Evolutionary conservation across 441 rosid genomes (phyloP).

Genomic region (Euphorbia neoarborescens): DNA sequence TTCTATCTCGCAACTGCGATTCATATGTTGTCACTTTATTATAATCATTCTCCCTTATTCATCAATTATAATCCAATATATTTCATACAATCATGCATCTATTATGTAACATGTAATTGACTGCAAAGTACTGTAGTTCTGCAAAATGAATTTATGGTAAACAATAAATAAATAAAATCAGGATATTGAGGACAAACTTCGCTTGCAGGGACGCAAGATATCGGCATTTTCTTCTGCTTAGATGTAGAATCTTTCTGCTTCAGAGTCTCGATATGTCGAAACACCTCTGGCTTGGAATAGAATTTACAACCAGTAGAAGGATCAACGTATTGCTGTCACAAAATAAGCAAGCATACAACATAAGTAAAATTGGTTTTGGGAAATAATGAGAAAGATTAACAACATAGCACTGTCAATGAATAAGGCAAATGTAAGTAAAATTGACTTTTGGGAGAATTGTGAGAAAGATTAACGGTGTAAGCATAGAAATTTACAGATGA

Average conservation of each 20-base stretch:
- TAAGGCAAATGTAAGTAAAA: too few species aligned
- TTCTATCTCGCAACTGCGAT: neutral
- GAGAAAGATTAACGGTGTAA: too few species aligned
- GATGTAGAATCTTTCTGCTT: constrained; percentile 18
- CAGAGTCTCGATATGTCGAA: constrained; percentile 25
- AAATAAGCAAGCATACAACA: constrained; percentile 9
- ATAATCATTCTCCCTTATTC: neutral
- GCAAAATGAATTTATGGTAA: neutral
- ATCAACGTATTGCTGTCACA: constrained; percentile 33
- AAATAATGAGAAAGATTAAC: neutral
- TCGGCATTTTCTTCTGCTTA: constrained; percentile 13
- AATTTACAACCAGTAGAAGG: constrained; percentile 27
- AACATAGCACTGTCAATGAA: too few species aligned
- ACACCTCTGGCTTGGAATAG: constrained; percentile 38
- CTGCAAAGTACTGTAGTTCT: constrained; percentile 2
- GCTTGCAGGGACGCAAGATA: constrained; percentile 5
- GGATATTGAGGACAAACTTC: constrained; percentile 22
- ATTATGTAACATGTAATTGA: neutral
- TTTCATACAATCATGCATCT: neutral
- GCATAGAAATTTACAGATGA: neutral
- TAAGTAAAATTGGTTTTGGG: neutral
- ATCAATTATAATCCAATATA: neutral
- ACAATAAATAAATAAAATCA: neutral
- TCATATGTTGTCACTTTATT: neutral
- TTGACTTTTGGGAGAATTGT: too few species aligned